A percentile compares a stretch with the other conserved stretches of the same genome.
Conservation (phyloP, 2,329 filamentous ascomycete species). For the Gaeumannomyces sp. region DNA sequence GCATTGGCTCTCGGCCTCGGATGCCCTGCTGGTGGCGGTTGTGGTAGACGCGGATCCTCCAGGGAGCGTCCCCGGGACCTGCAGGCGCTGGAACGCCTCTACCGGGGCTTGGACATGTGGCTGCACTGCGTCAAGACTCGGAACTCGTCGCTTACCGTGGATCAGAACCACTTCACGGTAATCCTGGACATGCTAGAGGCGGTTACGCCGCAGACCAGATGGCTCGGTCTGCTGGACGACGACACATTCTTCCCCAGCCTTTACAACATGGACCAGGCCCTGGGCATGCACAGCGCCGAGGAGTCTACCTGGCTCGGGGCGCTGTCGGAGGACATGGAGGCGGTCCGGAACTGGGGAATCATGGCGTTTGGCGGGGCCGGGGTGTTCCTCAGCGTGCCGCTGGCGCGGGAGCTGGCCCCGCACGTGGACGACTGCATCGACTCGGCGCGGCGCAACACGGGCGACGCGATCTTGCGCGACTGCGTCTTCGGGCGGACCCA, state of each 20-base stretch:
- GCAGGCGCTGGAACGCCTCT: slow-evolving; percentile 25
- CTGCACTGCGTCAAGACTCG: slow-evolving; percentile 21
- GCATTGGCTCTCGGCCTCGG: slow-evolving; percentile 49
- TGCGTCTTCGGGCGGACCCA: slow-evolving; percentile 51
- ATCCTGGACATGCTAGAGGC: slow-evolving; percentile 42
- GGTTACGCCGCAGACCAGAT: slow-evolving; percentile 38
- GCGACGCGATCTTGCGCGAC: slow-evolving; percentile 50
- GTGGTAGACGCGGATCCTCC: slow-evolving; percentile 35
- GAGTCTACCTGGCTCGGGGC: slow-evolving; percentile 48
- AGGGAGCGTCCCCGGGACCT: slow-evolving; percentile 15
- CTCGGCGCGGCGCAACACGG: slow-evolving; percentile 33
- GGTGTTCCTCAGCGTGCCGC: slow-evolving; percentile 48
- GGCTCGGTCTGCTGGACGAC: slow-evolving; percentile 54
- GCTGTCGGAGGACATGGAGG: slow-evolving; percentile 48
- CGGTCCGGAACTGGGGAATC: slow-evolving; percentile 46
- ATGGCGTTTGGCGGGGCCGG: slow-evolving; percentile 59
- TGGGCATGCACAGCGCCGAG: slow-evolving; percentile 41
- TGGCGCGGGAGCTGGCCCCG: slow-evolving; percentile 40
- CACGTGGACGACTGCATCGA: slow-evolving; percentile 43
- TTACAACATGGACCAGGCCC: slow-evolving; percentile 39
- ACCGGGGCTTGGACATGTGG: slow-evolving; percentile 24
- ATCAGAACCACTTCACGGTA: slow-evolving; percentile 53
- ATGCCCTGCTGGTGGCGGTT: slow-evolving; percentile 44
- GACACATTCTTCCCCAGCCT: slow-evolving; percentile 59
- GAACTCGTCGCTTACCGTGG: slow-evolving; percentile 31